phyloP scores from a whole-genome alignment of 1,284 basidiomycete genomes.

The Ustilago lituana region DNA sequence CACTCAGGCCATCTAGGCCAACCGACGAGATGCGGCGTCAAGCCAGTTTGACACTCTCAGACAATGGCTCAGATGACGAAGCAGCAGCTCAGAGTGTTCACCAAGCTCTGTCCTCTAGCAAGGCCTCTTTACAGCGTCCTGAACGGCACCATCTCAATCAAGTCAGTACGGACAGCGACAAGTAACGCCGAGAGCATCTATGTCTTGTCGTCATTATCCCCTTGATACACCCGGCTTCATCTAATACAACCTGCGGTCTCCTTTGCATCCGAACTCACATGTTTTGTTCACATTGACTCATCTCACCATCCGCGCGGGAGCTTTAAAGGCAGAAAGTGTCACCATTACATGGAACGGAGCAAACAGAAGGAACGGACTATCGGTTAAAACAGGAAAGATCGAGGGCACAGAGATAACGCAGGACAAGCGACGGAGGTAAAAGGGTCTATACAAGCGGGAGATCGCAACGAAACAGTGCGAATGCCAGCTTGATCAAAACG shows the following conservation, averaged over 20 bases:
- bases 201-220: background rate
- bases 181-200: background rate
- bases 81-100: constrained; percentile 3
- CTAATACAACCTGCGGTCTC: constrained; percentile 1
- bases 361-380: background rate
- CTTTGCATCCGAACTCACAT: too few relatives aligned
- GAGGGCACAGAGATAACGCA: background rate
- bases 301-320: too few relatives aligned
- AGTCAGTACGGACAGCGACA: constrained; percentile 14
- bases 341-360: constrained; percentile 3
- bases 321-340: constrained; percentile 19
- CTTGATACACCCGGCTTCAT: background rate
- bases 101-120: constrained; percentile 11
- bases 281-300: too few relatives aligned
- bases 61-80: constrained; percentile 23
- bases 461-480: too few relatives aligned
- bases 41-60: constrained; percentile 32
- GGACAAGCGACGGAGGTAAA: too few relatives aligned
- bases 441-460: background rate
- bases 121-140: constrained; percentile 14
- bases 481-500: background rate
- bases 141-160: constrained; percentile 36
- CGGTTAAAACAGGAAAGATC: background rate
- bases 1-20: constrained; percentile 9
- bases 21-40: constrained; percentile 36